These are phyloP conservation scores for Lepidium aucheri DNA, from an alignment of 345 rosid genomes.

Conservation along the genomic window DNA sequence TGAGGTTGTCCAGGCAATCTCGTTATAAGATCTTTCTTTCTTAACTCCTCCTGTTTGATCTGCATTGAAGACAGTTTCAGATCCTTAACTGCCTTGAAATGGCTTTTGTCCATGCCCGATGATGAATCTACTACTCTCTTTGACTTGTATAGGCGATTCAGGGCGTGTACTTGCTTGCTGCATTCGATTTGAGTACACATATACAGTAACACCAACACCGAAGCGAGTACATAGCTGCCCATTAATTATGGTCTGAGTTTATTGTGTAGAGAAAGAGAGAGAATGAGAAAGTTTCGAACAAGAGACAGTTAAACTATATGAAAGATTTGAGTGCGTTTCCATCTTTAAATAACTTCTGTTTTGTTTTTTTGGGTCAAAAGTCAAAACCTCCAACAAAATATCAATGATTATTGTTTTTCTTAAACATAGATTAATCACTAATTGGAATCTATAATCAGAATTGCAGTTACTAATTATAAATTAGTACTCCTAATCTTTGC, in stretches of 20 bases:
- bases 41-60: conserved; percentile 7
- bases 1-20: conserved; percentile 62
- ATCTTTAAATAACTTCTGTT: neutral
- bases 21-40: conserved; percentile 45
- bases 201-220: neutral
- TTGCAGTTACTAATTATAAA: no score
- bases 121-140: conserved; percentile 17
- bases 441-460: no score
- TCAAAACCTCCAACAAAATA: neutral
- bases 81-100: conserved; percentile 18
- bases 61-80: conserved; percentile 8
- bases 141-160: conserved; percentile 24
- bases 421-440: no score
- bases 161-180: conserved; percentile 24
- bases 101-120: conserved; percentile 10
- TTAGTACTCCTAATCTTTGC: no score
- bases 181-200: conserved; percentile 4
- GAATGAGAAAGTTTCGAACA: conserved; percentile 2
- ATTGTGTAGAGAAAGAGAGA: neutral
- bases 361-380: neutral
- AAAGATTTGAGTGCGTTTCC: conserved; percentile 1
- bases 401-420: conserved; percentile 19
- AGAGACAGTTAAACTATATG: conserved; percentile 2
- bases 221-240: neutral
- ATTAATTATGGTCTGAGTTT: neutral